These are phyloP conservation scores for Malassezia equina DNA, from an alignment of 1,284 basidiomycete genomes.

Conservation along the genomic window DNA sequence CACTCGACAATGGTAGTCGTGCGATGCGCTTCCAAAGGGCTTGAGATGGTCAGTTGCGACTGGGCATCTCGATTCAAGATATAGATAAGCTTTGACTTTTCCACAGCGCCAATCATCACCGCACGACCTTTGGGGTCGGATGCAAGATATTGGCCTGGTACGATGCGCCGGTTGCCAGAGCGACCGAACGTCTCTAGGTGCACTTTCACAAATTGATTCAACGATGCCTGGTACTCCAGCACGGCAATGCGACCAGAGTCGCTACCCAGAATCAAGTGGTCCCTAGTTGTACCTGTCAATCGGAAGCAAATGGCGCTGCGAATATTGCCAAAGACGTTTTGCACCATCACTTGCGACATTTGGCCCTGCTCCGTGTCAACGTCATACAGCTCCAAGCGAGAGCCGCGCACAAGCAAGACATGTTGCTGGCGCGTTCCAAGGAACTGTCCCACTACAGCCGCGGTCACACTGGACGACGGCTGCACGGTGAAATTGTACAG, in stretches of 20 bases:
- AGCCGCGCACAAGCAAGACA: conserved; percentile 38
- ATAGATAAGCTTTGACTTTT: conserved; percentile 46
- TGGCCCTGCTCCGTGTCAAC: conserved; percentile 39
- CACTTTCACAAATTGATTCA: conserved; percentile 33
- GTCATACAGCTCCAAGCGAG: conserved; percentile 34
- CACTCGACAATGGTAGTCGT: conserved; percentile 39
- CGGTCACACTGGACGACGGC: conserved; percentile 32
- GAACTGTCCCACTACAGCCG: conserved; percentile 43
- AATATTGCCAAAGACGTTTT: conserved; percentile 38
- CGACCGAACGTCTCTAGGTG: conserved; percentile 45
- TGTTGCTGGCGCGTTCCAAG: conserved; percentile 42
- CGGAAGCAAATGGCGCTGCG: conserved; percentile 41
- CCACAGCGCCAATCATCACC: conserved; percentile 43
- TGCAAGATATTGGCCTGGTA: conserved; percentile 45
- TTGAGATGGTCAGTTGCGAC: conserved; percentile 46
- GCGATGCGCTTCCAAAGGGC: conserved; percentile 44
- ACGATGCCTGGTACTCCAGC: conserved; percentile 35
- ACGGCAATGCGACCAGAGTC: conserved; percentile 45
- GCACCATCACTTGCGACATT: conserved; percentile 25
- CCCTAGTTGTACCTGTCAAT: conserved; percentile 35
- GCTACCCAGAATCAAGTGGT: conserved; percentile 45
- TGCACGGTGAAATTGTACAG: conserved; percentile 44
- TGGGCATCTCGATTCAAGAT: conserved; percentile 43
- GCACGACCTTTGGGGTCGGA: conserved; percentile 46
- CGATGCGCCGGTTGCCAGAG: conserved; percentile 41